These are phyloP conservation scores for Lipomyces spencermartinsiae DNA, from an alignment of 805 yeast genomes.

Conservation along the genomic window DNA sequence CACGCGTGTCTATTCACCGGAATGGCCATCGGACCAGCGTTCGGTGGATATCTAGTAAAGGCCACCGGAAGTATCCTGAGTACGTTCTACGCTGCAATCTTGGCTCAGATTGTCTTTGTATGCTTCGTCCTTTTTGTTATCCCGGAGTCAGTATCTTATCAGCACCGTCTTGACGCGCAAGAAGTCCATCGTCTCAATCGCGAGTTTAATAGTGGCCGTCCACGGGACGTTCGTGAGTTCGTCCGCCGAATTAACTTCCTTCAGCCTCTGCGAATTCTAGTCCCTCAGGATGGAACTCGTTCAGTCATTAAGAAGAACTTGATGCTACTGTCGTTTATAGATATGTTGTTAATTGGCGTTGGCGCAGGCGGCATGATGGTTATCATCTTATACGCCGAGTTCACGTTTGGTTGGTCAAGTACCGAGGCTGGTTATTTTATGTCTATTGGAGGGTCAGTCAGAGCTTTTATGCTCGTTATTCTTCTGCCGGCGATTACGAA, in stretches of 20 bases:
- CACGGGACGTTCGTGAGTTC: constrained; percentile 10
- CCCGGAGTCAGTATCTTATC: constrained; percentile 36
- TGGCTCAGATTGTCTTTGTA: constrained; percentile 18
- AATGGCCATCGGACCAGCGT: constrained; percentile 42
- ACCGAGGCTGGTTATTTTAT: constrained; percentile 45
- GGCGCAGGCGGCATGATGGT: constrained; percentile 36
- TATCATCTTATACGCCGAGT: constrained; percentile 42
- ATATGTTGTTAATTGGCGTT: constrained; percentile 33
- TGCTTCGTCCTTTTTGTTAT: constrained; percentile 20
- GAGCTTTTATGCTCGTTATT: constrained; percentile 41
- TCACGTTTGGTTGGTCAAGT: constrained; percentile 44
- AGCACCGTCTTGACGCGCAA: constrained; percentile 28
- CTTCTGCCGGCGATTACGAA: constrained; percentile 39
- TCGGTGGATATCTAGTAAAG: constrained; percentile 39
- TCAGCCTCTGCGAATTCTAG: constrained; percentile 40
- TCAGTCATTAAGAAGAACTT: constrained; percentile 25
- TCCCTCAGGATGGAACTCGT: constrained; percentile 23
- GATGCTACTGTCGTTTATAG: constrained; percentile 26
- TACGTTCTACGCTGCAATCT: constrained; percentile 21
- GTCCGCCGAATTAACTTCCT: constrained; percentile 32
- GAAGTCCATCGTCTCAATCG: constrained; percentile 24
- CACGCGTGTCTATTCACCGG: constrained; percentile 42
- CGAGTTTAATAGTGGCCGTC: constrained; percentile 15
- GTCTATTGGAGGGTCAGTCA: constrained; percentile 40
- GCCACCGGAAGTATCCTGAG: constrained; percentile 26